phyloP scores from a whole-genome alignment of 768 basidiomycete species.

The Suillus discolor region DNA sequence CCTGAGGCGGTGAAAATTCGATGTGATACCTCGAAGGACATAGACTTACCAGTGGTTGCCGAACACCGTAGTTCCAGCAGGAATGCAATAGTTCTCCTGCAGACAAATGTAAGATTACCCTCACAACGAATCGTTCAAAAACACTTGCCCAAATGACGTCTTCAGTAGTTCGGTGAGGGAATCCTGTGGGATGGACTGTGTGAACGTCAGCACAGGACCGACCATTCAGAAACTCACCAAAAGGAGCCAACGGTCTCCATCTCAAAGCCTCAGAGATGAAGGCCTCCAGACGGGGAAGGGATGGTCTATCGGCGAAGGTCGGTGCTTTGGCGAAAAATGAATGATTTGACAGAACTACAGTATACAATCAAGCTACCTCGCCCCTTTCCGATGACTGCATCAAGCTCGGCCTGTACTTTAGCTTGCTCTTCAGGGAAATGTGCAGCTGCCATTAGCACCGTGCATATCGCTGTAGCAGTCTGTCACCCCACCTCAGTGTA shows the following conservation, averaged over 20 bases:
- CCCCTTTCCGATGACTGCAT: constrained; percentile 46
- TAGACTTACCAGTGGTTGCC: neutral
- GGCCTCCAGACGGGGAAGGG: neutral
- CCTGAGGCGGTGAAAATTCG: neutral
- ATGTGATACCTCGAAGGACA: neutral
- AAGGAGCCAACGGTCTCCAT: neutral
- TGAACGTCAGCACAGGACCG: neutral
- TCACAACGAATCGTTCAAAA: neutral
- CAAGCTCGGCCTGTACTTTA: constrained; percentile 52
- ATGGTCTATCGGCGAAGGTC: neutral
- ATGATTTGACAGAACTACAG: constrained; percentile 7
- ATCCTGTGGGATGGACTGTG: too few species aligned
- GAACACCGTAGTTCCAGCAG: neutral
- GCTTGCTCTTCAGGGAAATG: constrained; percentile 51
- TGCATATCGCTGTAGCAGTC: constrained; percentile 52
- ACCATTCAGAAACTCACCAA: neutral
- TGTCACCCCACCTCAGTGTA: constrained; percentile 9
- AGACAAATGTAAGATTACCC: neutral
- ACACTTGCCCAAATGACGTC: neutral
- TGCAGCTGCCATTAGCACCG: constrained; percentile 52
- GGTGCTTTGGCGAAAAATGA: neutral
- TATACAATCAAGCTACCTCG: constrained; percentile 10
- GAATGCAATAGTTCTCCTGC: neutral
- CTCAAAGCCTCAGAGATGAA: neutral
- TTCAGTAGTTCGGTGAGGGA: neutral